Percentiles rank a stretch among this genome's conserved stretches.
Conservation (phyloP, 805 yeast species). For the Wickerhamomyces bisporus region DNA sequence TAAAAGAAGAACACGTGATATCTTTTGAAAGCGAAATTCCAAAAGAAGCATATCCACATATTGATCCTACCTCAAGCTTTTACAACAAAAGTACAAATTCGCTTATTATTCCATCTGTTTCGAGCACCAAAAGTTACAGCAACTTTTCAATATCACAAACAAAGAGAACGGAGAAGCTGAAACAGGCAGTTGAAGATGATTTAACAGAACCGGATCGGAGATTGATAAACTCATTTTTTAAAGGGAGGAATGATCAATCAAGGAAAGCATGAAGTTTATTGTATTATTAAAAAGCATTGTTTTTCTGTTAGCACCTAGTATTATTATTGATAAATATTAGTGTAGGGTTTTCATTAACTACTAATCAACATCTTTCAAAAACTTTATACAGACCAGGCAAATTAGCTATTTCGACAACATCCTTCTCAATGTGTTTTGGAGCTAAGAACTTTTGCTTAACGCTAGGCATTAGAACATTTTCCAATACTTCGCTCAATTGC, state of each 20-base stretch:
- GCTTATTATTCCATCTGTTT: slow-evolving; percentile 23
- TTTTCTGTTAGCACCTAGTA: too few species aligned
- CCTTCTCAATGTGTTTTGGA: slow-evolving; percentile 42
- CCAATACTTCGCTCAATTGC: slow-evolving; percentile 38
- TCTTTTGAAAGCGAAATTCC: slow-evolving; percentile 22
- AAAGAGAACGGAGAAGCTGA: slow-evolving; percentile 17
- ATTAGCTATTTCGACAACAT: slow-evolving; percentile 81
- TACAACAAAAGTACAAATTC: slow-evolving; percentile 19
- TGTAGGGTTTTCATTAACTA: too few species aligned
- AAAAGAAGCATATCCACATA: slow-evolving; percentile 19
- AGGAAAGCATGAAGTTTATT: too few species aligned
- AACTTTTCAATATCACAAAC: slow-evolving; percentile 20
- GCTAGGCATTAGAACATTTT: slow-evolving; percentile 58
- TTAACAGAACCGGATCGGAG: slow-evolving; percentile 15
- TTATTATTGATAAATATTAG: too few species aligned
- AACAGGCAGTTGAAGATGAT: slow-evolving; percentile 9
- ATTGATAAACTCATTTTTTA: slow-evolving; percentile 12
- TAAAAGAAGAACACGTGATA: slow-evolving; percentile 24
- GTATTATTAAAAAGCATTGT: too few species aligned
- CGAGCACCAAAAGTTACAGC: slow-evolving; percentile 11
- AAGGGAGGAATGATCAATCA: neutral
- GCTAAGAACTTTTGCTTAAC: slow-evolving; percentile 62
- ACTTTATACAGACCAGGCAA: slow-evolving; percentile 87
- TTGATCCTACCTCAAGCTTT: slow-evolving; percentile 18
- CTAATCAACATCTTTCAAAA: slow-evolving; percentile 87